A percentile compares a stretch with the other conserved stretches of the same genome.
phyloP scores from a whole-genome alignment of 192 early-diverging fungal genomes.

The Gonapodya sp. region DNA sequence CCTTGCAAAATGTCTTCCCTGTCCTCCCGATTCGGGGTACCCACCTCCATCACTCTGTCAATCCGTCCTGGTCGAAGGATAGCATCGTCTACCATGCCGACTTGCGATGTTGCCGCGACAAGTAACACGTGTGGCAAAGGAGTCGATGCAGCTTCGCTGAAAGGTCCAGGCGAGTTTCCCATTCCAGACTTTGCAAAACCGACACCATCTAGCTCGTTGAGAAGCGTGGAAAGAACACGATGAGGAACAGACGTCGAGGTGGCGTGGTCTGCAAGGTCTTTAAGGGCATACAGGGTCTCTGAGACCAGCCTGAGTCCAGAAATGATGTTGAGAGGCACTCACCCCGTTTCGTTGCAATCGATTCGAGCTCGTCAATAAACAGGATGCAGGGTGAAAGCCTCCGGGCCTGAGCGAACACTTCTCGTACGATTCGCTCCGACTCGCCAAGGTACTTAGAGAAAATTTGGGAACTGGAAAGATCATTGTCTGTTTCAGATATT shows the following conservation, averaged over 20 bases:
- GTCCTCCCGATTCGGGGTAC: not conserved
- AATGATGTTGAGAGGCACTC: slow-evolving; percentile 10
- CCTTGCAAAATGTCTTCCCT: too few species aligned
- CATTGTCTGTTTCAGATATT: not conserved
- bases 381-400: slow-evolving; percentile 81
- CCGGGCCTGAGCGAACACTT: slow-evolving; percentile 72
- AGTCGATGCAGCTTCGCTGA: not conserved
- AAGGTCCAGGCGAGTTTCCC: not conserved
- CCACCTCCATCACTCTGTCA: not conserved
- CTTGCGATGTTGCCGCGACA: not conserved
- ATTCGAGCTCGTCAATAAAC: slow-evolving; percentile 92
- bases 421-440: slow-evolving; percentile 71
- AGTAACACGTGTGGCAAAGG: not conserved
- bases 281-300: not conserved
- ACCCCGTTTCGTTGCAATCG: slow-evolving; percentile 75
- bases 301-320: not conserved
- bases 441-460: slow-evolving; percentile 95
- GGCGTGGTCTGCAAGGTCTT: not conserved
- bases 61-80: slow-evolving; percentile 7
- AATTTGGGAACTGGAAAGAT: slow-evolving; percentile 56
- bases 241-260: slow-evolving; percentile 9
- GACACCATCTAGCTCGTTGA: slow-evolving; percentile 16
- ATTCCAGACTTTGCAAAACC: not conserved
- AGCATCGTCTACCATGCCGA: slow-evolving; percentile 11
- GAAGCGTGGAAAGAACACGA: slow-evolving; percentile 13